Conservation (phyloP, 2,329 filamentous ascomycete species). For the Monilinia vaccinii-corymbosi region DNA sequence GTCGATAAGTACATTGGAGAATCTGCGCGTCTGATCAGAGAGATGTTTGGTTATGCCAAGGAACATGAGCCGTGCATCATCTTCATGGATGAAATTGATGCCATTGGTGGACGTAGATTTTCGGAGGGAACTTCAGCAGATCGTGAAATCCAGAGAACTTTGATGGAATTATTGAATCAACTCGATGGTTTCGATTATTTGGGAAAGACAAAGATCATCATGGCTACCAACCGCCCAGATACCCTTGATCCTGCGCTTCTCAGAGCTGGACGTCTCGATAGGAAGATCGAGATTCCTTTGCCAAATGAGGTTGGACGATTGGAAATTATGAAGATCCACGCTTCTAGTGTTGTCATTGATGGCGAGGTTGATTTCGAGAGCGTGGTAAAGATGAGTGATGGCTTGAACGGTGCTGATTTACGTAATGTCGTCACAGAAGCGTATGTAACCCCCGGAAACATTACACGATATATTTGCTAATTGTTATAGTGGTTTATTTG, state of each 20-base stretch:
- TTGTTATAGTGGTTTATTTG: conserved; percentile 68
- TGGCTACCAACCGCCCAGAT: conserved; percentile 97
- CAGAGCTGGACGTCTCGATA: conserved; percentile 84
- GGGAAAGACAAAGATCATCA: conserved; percentile 99
- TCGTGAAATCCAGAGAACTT: conserved; percentile 92
- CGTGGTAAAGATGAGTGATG: conserved; percentile 99
- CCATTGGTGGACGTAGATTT: conserved; percentile 92
- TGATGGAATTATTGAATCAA: conserved; percentile 98
- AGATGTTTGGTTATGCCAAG: conserved; percentile 99
- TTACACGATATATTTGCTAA: conserved; percentile 12
- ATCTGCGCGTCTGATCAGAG: conserved; percentile 89
- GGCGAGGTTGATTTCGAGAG: conserved; percentile 98
- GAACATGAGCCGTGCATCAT: conserved; percentile 99
- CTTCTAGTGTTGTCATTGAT: conserved; percentile 74
- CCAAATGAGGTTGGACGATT: conserved; percentile 94
- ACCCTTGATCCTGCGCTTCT: conserved; percentile 90
- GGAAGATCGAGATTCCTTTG: conserved; percentile 95
- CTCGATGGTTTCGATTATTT: conserved; percentile 98
- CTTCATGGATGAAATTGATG: conserved; percentile 99
- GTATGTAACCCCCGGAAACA: conserved; percentile 46
- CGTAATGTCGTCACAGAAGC: conserved; percentile 97
- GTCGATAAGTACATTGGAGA: conserved; percentile 99
- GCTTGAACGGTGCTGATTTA: conserved; percentile 93
- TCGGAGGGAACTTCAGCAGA: conserved; percentile 96
- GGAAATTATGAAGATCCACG: conserved; percentile 97